Conservation (phyloP, 2,329 filamentous ascomycete genomes). For the Penicillium sp. region DNA sequence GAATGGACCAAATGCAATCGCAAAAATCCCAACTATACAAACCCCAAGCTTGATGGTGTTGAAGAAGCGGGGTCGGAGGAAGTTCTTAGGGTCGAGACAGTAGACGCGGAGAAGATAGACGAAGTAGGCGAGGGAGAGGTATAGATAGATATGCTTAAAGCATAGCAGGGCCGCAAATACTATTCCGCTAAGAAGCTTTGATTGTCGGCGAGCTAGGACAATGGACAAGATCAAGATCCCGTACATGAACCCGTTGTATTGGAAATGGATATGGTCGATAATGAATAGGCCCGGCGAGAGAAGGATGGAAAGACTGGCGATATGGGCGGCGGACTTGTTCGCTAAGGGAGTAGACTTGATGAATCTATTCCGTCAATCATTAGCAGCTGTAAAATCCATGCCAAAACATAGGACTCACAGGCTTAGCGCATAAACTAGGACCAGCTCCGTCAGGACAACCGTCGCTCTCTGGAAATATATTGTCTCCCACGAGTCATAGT, state of each 20-base stretch:
- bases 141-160: conserved; percentile 98
- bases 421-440: conserved; percentile 64
- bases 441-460: conserved; percentile 80
- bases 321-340: conserved; percentile 76
- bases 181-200: conserved; percentile 73
- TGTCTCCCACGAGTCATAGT: conserved; percentile 90
- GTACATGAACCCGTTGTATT: conserved; percentile 98
- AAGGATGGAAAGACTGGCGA: conserved; percentile 82
- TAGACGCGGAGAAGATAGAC: conserved; percentile 87
- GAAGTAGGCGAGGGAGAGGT: conserved; percentile 93
- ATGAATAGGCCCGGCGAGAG: conserved; percentile 91
- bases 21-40: conserved; percentile 71
- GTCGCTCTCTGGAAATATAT: conserved; percentile 90
- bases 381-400: background rate
- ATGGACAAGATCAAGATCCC: conserved; percentile 85
- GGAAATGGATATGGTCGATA: conserved; percentile 98
- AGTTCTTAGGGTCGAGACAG: conserved; percentile 75
- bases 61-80: conserved; percentile 72
- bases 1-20: conserved; percentile 86
- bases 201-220: conserved; percentile 73
- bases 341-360: conserved; percentile 67
- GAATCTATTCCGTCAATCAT: conserved; percentile 55
- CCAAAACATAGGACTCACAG: background rate
- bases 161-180: conserved; percentile 84
- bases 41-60: conserved; percentile 83